These are phyloP conservation scores for Paramecium primaurelia DNA, from an alignment of 73 alveolate species.

Conservation along the genomic window DNA sequence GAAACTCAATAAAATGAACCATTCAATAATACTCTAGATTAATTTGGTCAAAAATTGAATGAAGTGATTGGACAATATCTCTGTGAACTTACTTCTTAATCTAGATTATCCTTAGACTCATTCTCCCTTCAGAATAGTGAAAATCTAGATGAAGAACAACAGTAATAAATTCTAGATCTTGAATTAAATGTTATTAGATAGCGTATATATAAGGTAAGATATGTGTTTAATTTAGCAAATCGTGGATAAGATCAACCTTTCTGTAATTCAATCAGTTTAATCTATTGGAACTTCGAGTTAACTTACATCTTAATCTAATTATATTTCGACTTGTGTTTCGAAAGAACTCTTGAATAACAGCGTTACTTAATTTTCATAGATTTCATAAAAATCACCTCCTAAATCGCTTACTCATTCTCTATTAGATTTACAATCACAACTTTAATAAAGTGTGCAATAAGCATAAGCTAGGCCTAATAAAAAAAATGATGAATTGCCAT, in stretches of 20 bases:
- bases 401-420: constrained; percentile 15
- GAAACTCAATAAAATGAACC: background rate
- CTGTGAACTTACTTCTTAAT: constrained; percentile 1
- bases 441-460: background rate
- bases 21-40: background rate
- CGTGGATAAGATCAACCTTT: constrained; percentile 20
- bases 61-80: constrained; percentile 31
- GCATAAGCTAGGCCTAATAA: background rate
- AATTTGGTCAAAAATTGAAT: background rate
- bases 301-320: background rate
- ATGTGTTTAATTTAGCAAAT: background rate
- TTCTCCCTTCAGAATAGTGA: background rate
- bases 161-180: background rate
- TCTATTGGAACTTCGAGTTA: background rate
- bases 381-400: constrained; percentile 28
- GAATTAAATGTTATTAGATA: constrained; percentile 24
- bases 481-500: background rate
- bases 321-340: background rate
- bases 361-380: background rate
- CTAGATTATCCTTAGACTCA: constrained; percentile 27
- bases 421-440: background rate
- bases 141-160: constrained; percentile 19
- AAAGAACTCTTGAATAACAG: background rate
- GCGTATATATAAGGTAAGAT: background rate
- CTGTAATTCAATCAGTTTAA: background rate